These are phyloP conservation scores for Hyaloscypha hepaticicola DNA, from an alignment of 495 filamentous ascomycete genomes.

Conservation along the genomic window DNA sequence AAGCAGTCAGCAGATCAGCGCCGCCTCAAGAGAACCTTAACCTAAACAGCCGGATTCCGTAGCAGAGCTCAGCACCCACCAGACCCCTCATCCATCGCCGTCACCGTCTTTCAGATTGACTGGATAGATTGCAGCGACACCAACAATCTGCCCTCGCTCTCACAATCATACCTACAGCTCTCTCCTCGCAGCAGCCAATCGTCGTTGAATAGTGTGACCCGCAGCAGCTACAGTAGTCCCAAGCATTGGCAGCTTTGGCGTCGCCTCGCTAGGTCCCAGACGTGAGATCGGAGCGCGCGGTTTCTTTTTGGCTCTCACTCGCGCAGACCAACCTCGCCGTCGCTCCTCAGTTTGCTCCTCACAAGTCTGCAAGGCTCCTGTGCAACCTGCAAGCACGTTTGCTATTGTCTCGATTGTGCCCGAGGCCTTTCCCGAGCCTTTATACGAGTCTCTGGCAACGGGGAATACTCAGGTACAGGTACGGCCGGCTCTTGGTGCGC, in stretches of 20 bases:
- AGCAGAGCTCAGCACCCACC: neutral
- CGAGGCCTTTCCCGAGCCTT: neutral
- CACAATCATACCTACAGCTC: neutral
- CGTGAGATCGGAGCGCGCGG: neutral
- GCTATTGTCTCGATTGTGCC: neutral
- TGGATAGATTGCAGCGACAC: neutral
- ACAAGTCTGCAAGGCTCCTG: neutral
- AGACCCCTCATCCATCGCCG: neutral
- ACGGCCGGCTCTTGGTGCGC: conserved; percentile 9
- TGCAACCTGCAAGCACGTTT: neutral
- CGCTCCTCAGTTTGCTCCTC: neutral
- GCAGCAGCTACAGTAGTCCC: too few relatives aligned
- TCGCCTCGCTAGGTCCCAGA: neutral
- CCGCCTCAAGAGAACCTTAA: too few relatives aligned
- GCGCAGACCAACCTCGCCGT: neutral
- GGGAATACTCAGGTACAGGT: conserved; percentile 2
- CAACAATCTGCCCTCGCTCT: neutral
- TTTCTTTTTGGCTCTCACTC: neutral
- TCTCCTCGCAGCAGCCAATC: neutral
- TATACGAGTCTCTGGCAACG: neutral
- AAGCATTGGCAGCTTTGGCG: neutral
- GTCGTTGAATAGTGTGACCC: too few relatives aligned
- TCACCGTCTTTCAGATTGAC: neutral
- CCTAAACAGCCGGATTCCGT: neutral
- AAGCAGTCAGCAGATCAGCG: neutral